phyloP scores from a whole-genome alignment of 306 rosid species.

The Ormosia semicastrata region DNA sequence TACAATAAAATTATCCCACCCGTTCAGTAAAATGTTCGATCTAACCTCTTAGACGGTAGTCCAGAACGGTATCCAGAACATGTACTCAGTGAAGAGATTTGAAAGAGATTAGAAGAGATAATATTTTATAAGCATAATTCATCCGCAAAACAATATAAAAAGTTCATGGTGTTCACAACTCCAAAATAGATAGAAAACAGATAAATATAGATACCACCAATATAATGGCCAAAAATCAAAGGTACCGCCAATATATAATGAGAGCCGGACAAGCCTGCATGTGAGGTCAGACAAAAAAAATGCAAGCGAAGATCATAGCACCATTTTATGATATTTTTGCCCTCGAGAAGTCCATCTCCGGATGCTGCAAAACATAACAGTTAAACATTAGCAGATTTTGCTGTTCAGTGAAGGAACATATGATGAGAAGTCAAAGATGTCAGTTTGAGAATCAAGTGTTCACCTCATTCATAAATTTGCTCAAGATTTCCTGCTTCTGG shows the following conservation, averaged over 20 bases:
- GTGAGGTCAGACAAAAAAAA: background rate
- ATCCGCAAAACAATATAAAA: background rate
- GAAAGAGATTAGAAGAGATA: background rate
- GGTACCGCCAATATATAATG: background rate
- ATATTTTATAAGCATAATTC: background rate
- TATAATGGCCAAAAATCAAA: background rate
- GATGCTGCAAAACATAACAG: constrained; percentile 66
- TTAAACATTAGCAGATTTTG: background rate
- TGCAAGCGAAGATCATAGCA: background rate
- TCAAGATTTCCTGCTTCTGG: constrained; percentile 74
- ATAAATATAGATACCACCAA: background rate
- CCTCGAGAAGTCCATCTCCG: constrained; percentile 88
- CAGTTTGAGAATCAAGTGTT: background rate
- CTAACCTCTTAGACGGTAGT: too few species aligned
- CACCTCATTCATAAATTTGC: constrained; percentile 89
- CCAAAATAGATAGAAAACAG: background rate
- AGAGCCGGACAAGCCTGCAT: background rate
- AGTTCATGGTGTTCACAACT: background rate
- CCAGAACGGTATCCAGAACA: background rate
- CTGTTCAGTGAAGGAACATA: background rate
- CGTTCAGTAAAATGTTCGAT: too few species aligned
- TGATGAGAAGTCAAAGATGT: background rate
- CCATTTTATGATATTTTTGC: constrained; percentile 58
- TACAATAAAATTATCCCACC: too few species aligned
- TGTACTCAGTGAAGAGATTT: background rate